phyloP scores from a whole-genome alignment of 2,329 filamentous ascomycete genomes.

The Fusarium mexicanum region DNA sequence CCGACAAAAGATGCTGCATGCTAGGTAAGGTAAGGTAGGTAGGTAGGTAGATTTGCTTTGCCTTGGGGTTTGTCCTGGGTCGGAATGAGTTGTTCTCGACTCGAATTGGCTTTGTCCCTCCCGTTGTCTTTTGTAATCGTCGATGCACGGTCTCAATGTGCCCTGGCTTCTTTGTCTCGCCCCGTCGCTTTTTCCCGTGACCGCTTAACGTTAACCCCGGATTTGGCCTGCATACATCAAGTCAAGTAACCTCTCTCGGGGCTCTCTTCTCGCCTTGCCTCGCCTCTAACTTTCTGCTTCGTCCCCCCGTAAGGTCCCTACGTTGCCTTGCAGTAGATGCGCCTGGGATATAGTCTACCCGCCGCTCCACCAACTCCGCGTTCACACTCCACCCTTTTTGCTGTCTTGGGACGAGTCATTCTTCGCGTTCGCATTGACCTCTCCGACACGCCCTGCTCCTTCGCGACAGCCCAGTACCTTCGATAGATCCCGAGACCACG shows the following conservation, averaged over 20 bases:
- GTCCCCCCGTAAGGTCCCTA: slow-evolving; percentile 23
- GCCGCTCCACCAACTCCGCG: slow-evolving; percentile 41
- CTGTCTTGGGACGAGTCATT: slow-evolving; percentile 38
- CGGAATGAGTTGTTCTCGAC: slow-evolving; percentile 34
- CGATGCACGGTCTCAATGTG: slow-evolving; percentile 33
- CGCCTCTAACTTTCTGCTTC: slow-evolving; percentile 20
- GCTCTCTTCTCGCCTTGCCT: slow-evolving; percentile 6
- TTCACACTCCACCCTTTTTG: slow-evolving; percentile 41
- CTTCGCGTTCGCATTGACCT: slow-evolving; percentile 33
- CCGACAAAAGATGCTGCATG: slow-evolving; percentile 31
- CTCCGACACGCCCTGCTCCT: slow-evolving; percentile 22
- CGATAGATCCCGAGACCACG: slow-evolving; percentile 7
- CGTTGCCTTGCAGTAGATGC: slow-evolving; percentile 20
- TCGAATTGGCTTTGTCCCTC: slow-evolving; percentile 39
- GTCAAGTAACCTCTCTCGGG: slow-evolving; percentile 14
- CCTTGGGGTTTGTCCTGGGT: slow-evolving; percentile 19
- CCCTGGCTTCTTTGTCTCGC: slow-evolving; percentile 23
- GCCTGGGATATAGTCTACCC: slow-evolving; percentile 32
- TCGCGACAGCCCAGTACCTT: slow-evolving; percentile 16
- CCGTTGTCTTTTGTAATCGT: slow-evolving; percentile 33
- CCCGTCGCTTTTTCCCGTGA: slow-evolving; percentile 23
- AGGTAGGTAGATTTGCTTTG: not conserved
- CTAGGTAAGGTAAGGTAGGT: not conserved
- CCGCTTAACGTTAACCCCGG: slow-evolving; percentile 11
- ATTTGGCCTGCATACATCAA: slow-evolving; percentile 29